Base-by-base conservation (phyloP, 495 filamentous ascomycete genomes). In the Penicillium arizonense region DNA sequence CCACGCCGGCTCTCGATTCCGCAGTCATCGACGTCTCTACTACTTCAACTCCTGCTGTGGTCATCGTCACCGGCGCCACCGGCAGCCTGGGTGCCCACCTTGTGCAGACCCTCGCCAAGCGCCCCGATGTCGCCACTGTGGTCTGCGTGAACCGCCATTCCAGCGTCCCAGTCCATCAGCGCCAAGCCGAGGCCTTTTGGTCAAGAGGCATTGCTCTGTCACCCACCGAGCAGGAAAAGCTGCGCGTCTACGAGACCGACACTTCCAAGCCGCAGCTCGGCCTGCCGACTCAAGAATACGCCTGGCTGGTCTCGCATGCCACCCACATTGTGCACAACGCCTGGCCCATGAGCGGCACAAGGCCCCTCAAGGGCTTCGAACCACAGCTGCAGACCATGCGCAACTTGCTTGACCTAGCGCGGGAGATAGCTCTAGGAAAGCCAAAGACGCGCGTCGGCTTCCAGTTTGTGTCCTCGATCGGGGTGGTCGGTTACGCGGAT, bases 401-500 rank as follows among this genome's bases (percentile, higher is more conserved):
- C 14, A 65, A 62, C 34, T 47, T 77, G 7, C 40, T 75, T 1
- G 35, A 77, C 23, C 62, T 85, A 8, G 76, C 77, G 0, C 26
- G 58, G 0, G 74, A 71, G 74, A 71, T 0, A 67, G 67, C 6
- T 61, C 71, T 0, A 28, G 39, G 2, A 32, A 33, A 1, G 64
- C 62, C 7, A 47, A 13, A 6, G 44, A 47, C 12, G 4, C 23
- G 23, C 23, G 7, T 57, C 18, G 24, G 46, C 1, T 61, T 53
- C 41, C 71, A 71, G 38, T 67, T 86, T 21, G 63, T 85, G 3
- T 86, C 82, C 0, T 84, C 82, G 0, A 79, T 84, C 40, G 70
- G 65, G 2, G 63, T 67, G 0, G 77, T 84, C 2, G 78, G 79
- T 0, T 53, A 72, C 23, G 65, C 23, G 5, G 68, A 69, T 18